Conservation (phyloP, 352 stramenopile genomes). For the Phytophthora tubulina region DNA sequence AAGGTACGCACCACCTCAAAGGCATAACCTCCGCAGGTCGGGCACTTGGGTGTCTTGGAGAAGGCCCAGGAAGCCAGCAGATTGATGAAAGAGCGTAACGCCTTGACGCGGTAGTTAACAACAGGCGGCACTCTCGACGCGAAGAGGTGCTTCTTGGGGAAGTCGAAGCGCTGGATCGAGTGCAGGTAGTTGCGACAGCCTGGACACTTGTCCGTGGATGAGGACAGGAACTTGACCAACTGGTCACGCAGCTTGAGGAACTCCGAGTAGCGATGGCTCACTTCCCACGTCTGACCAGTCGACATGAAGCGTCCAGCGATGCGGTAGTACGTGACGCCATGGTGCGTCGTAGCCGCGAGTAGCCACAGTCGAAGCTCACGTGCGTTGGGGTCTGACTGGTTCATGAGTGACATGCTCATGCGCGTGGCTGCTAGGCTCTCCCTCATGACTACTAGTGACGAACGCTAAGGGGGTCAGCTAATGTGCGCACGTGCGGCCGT, state of each 20-base stretch:
- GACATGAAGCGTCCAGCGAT: slow-evolving; percentile 73
- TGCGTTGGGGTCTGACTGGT: slow-evolving; percentile 49
- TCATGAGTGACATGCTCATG: slow-evolving; percentile 66
- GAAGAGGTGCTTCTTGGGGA: slow-evolving; percentile 90
- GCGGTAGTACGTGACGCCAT: slow-evolving; percentile 74
- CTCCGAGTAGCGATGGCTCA: slow-evolving; percentile 88
- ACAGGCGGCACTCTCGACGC: slow-evolving; percentile 78
- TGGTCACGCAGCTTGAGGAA: slow-evolving; percentile 81
- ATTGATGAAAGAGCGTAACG: slow-evolving; percentile 87
- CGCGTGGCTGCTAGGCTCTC: slow-evolving; percentile 51
- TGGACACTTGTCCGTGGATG: slow-evolving; percentile 75
- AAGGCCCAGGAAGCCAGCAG: slow-evolving; percentile 85
- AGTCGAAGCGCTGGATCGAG: slow-evolving; percentile 81
- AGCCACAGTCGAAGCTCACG: slow-evolving; percentile 76
- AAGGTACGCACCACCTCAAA: slow-evolving; percentile 88
- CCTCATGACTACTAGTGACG: slow-evolving; percentile 36
- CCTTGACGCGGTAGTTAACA: slow-evolving; percentile 88
- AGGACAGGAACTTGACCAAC: slow-evolving; percentile 83
- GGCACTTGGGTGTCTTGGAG: slow-evolving; percentile 85
- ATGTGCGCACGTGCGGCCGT: not conserved
- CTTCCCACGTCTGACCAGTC: slow-evolving; percentile 79
- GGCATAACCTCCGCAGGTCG: slow-evolving; percentile 81
- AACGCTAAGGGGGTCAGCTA: not conserved
- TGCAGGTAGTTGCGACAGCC: slow-evolving; percentile 85
- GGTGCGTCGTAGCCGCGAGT: slow-evolving; percentile 61